phyloP scores from a whole-genome alignment of 1,139 yeast genomes.

The Suhomyces chickasaworum region DNA sequence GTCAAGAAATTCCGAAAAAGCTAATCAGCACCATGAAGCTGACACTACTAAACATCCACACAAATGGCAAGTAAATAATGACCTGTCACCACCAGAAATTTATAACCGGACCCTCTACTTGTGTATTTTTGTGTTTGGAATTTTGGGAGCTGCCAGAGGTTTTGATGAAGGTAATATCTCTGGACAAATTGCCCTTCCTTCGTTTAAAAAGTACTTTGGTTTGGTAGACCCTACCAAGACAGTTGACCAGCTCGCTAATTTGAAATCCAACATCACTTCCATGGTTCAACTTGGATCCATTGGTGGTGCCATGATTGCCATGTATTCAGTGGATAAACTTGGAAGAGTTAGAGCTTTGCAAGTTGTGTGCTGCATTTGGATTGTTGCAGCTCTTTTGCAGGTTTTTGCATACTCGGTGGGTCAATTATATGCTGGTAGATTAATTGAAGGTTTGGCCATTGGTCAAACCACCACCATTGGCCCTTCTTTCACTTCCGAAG shows the following conservation, averaged over 20 bases:
- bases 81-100: constrained; percentile 51
- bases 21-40: neutral
- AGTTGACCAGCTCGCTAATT: constrained; percentile 41
- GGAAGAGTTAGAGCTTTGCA: constrained; percentile 60
- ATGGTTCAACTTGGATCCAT: constrained; percentile 67
- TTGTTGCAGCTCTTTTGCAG: constrained; percentile 51
- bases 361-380: constrained; percentile 46
- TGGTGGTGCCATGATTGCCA: constrained; percentile 56
- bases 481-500: constrained; percentile 56
- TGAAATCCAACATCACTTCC: constrained; percentile 57
- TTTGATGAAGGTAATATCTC: constrained; percentile 57
- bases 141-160: constrained; percentile 63
- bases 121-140: constrained; percentile 56
- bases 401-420: constrained; percentile 46
- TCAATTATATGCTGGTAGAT: constrained; percentile 56
- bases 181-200: constrained; percentile 48
- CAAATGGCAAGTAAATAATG: constrained; percentile 34
- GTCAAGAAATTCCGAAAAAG: constrained; percentile 7
- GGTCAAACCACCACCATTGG: constrained; percentile 62
- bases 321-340: constrained; percentile 51
- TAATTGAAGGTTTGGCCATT: constrained; percentile 56
- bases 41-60: constrained; percentile 14
- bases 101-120: constrained; percentile 49
- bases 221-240: constrained; percentile 43
- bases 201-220: constrained; percentile 50